Conservation (phyloP, 2,329 filamentous ascomycete genomes). For the Dactylonectria estremocensis region DNA sequence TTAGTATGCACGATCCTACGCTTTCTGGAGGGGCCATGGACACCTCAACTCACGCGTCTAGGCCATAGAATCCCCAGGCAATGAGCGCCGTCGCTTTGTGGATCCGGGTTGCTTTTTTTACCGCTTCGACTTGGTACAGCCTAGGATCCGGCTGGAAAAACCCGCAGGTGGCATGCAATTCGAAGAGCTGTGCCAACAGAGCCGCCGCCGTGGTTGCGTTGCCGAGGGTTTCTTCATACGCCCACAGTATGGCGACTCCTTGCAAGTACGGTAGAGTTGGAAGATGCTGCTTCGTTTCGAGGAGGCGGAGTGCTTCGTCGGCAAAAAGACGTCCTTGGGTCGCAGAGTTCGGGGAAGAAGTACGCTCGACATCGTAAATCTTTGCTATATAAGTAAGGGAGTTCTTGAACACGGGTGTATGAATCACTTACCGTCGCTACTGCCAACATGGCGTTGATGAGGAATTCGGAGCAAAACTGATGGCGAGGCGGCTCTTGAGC, state of each 20-base stretch:
- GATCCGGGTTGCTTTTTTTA: background rate
- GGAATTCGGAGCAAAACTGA: slow-evolving; percentile 41
- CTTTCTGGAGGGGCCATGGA: too few relatives aligned
- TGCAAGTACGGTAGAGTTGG: slow-evolving; percentile 37
- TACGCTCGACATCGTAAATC: background rate
- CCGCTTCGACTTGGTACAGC: background rate
- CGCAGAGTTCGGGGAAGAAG: too few relatives aligned
- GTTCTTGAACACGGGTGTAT: background rate
- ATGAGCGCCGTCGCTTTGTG: slow-evolving; percentile 33
- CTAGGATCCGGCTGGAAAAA: background rate
- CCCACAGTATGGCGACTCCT: slow-evolving; percentile 36
- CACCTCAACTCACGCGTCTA: slow-evolving; percentile 38
- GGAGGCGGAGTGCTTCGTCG: slow-evolving; percentile 26
- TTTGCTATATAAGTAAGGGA: background rate
- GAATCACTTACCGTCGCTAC: slow-evolving; percentile 35
- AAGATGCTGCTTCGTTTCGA: slow-evolving; percentile 5
- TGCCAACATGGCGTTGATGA: slow-evolving; percentile 45
- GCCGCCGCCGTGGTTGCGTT: background rate
- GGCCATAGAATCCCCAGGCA: slow-evolving; percentile 43
- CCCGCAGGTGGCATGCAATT: background rate
- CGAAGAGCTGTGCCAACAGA: slow-evolving; percentile 2
- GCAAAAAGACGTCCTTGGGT: slow-evolving; percentile 5
- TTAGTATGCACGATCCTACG: background rate
- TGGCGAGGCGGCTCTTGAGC: background rate
- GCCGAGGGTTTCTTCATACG: slow-evolving; percentile 35